A percentile compares a stretch with the other conserved stretches of the same genome.
phyloP scores from a whole-genome alignment of 225 moss, liverwort and hornwort species.

The Marchantia polymorpha region DNA sequence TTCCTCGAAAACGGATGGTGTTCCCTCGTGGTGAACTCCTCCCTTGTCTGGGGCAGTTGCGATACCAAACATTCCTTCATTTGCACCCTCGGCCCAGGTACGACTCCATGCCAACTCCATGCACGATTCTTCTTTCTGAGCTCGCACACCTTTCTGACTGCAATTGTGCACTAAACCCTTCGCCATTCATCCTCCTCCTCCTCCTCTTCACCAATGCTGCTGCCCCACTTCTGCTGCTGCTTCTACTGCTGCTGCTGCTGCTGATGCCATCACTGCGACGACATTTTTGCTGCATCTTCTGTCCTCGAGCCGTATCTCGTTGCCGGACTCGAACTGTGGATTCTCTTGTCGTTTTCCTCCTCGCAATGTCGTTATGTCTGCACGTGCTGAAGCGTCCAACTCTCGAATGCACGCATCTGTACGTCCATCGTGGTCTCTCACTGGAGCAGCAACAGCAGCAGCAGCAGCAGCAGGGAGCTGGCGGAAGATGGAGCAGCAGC shows the following conservation, averaged over 20 bases:
- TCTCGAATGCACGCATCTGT: not conserved
- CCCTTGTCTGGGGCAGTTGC: slow-evolving; percentile 68
- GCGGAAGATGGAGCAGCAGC: too few relatives aligned
- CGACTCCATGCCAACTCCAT: not conserved
- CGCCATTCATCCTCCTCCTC: too few relatives aligned
- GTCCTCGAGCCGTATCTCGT: not conserved
- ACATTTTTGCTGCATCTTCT: not conserved
- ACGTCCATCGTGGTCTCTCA: not conserved
- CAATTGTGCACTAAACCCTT: not conserved
- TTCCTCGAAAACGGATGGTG: slow-evolving; percentile 49
- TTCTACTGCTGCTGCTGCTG: not conserved
- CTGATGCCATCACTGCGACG: too few relatives aligned
- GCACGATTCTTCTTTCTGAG: not conserved
- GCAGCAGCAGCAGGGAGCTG: too few relatives aligned
- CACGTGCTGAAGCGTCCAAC: not conserved
- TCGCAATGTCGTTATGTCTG: not conserved
- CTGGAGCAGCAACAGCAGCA: not conserved
- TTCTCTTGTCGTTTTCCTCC: not conserved
- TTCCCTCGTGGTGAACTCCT: slow-evolving; percentile 61
- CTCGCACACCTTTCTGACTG: too few relatives aligned
- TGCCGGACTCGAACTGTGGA: not conserved
- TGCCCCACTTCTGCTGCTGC: not conserved
- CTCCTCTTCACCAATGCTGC: not conserved
- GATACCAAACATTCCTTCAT: slow-evolving; percentile 53
- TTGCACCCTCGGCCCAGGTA: slow-evolving; percentile 77